Base-by-base conservation (phyloP, 140 eudicot species). In the Anethum foeniculum region DNA sequence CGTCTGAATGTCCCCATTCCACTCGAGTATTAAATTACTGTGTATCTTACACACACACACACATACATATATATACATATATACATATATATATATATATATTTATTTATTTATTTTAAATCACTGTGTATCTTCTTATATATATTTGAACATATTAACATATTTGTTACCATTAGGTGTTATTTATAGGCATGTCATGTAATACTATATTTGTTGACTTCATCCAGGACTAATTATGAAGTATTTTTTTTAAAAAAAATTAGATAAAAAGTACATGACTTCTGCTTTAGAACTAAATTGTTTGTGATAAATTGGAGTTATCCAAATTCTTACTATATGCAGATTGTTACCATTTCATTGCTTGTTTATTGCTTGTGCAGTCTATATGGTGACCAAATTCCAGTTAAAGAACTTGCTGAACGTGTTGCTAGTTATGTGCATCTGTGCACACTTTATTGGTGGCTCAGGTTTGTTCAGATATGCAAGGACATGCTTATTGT, bases 351-450 rank as follows among this genome's bases (percentile, higher is more conserved):
- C 34, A 75, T 75, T 75, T 34, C 15, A 46, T 75, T 47, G 41
- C 28, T 75, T 16, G 25, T 75, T 32, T 47, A 3, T 75, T 27
- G 64, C 3, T 7, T 48, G 11, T 75, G 39, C 79, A 75, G 79
- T 32, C 79, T 75, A 18, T 95, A 95, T 81, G 97, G 99, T 79
- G 99, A 95, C 80, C 90, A 93, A 51, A 92, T 95, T 86, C 99
- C 97, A n/a, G 91, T 92, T 56, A 90, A 92, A 91, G 99, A 95
- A 81, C 99, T 95, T 87, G 93, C 97, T 27, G 91, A 89, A 10
- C 93, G 97, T 52, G 99, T 95, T 72, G 97, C 99, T 38, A 95
- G 99, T 83, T 95, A 95, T 87, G 97, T 95, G 83, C 99, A 95
- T 85, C 77, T 92, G 60, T 90, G 97, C 72, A 95, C 99, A 64